Conservation (phyloP, 768 basidiomycete genomes). For the Cyclocybe aegerita region DNA sequence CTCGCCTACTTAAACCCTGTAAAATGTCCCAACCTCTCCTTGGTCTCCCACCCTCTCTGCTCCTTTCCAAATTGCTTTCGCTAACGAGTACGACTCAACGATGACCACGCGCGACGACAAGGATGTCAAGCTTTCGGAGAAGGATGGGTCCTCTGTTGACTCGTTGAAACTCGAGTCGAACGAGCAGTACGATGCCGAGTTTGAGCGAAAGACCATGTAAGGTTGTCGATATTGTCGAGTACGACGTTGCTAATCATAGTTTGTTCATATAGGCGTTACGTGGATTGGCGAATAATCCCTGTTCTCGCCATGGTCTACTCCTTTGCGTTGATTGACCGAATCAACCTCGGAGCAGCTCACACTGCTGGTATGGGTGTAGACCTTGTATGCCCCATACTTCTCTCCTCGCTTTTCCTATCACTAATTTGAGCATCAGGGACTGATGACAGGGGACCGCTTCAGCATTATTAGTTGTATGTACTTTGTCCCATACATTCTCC, state of each 20-base stretch:
- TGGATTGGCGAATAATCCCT: conserved; percentile 43
- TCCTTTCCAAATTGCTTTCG: no score
- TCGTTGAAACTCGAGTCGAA: no score
- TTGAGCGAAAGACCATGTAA: background rate
- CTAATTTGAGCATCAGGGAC: conserved; percentile 18
- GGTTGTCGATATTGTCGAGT: no score
- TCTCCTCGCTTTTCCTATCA: background rate
- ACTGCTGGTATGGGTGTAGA: conserved; percentile 44
- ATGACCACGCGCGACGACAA: no score
- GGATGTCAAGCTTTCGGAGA: no score
- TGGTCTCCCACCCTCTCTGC: no score
- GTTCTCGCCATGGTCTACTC: conserved; percentile 39
- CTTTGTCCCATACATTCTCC: conserved; percentile 43
- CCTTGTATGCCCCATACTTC: conserved; percentile 20
- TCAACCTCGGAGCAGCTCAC: conserved; percentile 41
- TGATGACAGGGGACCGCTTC: conserved; percentile 33
- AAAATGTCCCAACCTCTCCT: no score
- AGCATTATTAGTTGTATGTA: conserved; percentile 43
- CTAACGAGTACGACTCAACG: no score
- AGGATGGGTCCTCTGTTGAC: no score
- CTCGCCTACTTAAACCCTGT: no score
- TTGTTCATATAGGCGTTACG: conserved; percentile 29
- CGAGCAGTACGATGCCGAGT: background rate
- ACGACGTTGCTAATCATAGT: no score
- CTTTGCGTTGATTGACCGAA: conserved; percentile 43